Conservation (phyloP, 179 eudicot genomes). For the Camellia oleifera region DNA sequence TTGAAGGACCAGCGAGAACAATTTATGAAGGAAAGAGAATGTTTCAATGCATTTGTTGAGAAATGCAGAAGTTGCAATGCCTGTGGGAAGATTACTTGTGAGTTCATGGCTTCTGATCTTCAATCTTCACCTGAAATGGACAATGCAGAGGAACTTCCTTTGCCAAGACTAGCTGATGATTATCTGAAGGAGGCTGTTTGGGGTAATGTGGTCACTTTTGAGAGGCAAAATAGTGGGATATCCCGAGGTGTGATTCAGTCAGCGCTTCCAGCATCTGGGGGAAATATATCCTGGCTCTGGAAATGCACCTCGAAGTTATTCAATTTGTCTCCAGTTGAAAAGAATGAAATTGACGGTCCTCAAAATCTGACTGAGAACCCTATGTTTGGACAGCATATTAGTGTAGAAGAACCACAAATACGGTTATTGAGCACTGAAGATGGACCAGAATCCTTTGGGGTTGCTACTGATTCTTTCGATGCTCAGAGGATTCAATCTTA, state of each 20-base stretch:
- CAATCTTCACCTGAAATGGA: constrained; percentile 42
- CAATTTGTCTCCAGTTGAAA: constrained; percentile 61
- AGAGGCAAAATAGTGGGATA: constrained; percentile 27
- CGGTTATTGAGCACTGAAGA: constrained; percentile 26
- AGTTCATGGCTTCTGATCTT: constrained; percentile 51
- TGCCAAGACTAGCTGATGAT: constrained; percentile 55
- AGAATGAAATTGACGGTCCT: constrained; percentile 27
- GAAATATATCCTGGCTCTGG: constrained; percentile 64
- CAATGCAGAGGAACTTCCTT: constrained; percentile 44
- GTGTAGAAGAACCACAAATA: constrained; percentile 25
- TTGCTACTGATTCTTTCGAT: constrained; percentile 36
- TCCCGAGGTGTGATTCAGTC: constrained; percentile 33
- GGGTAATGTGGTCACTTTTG: constrained; percentile 27
- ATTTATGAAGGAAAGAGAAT: constrained; percentile 64
- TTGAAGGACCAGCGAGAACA: constrained; percentile 80
- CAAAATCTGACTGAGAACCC: too few relatives aligned
- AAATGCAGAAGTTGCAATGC: constrained; percentile 54
- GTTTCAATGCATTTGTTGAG: constrained; percentile 61
- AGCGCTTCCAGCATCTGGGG: constrained; percentile 42
- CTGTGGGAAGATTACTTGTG: constrained; percentile 55
- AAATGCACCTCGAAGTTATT: constrained; percentile 76
- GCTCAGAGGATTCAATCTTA: constrained; percentile 28
- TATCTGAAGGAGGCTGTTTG: constrained; percentile 34
- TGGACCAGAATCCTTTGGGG: constrained; percentile 30
- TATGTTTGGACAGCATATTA: too few relatives aligned